phyloP scores from a whole-genome alignment of 768 basidiomycete species.

The Suillus luteus region DNA sequence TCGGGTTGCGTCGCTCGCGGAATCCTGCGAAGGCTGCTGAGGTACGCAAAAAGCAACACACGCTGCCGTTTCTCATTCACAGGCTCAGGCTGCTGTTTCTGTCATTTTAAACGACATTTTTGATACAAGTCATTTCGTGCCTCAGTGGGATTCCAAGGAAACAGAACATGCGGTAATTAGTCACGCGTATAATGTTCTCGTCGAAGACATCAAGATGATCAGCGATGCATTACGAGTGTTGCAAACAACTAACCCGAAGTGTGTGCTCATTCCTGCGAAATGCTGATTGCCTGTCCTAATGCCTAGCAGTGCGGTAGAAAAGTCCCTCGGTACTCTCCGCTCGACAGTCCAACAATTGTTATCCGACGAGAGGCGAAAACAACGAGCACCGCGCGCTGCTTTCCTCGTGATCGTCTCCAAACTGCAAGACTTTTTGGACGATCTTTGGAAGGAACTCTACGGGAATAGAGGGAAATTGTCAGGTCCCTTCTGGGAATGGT shows the following conservation, averaged over 20 bases:
- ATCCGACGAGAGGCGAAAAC: constrained; percentile 4
- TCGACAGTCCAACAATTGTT: constrained; percentile 1
- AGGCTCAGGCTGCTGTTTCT: constrained; percentile 5
- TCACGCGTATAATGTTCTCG: constrained; percentile 1
- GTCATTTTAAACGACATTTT: constrained; percentile 10
- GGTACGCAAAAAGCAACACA: background rate
- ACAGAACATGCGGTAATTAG: constrained; percentile 1
- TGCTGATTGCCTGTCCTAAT: background rate
- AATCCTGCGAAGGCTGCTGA: constrained; percentile 4
- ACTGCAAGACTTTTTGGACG: constrained; percentile 6
- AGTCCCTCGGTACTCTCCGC: constrained; percentile 3
- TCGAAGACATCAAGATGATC: constrained; percentile 8
- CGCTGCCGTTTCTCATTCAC: background rate
- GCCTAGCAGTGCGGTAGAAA: constrained; percentile 2
- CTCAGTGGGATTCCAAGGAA: constrained; percentile 9
- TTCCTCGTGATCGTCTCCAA: background rate
- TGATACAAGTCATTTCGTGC: constrained; percentile 3
- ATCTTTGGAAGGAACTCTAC: constrained; percentile 1
- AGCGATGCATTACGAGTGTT: constrained; percentile 5
- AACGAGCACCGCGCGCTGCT: background rate
- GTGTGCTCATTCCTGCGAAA: background rate
- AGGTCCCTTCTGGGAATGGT: constrained; percentile 6
- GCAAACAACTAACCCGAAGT: constrained; percentile 6
- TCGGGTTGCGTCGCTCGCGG: constrained; percentile 4
- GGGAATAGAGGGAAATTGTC: constrained; percentile 1